Evolutionary conservation across 371 early-diverging fungal genomes (phyloP).

Genomic region (Rhizopus sp.): DNA sequence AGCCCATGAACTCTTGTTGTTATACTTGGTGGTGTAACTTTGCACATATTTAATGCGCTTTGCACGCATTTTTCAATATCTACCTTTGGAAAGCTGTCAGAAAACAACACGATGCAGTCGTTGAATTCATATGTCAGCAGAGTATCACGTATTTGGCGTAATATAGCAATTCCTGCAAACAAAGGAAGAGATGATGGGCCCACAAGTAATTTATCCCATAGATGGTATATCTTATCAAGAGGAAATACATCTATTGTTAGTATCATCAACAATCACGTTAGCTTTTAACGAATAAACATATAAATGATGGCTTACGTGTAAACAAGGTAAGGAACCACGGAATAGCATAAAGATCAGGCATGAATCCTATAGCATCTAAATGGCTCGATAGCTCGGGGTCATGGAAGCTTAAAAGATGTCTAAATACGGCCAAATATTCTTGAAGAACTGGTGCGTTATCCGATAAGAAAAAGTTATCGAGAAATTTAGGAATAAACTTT

Average conservation of each 20-base stretch:
- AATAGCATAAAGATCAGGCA: conserved; percentile 79
- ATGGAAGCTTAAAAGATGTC: conserved; percentile 68
- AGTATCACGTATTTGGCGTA: conserved; percentile 63
- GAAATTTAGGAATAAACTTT: conserved; percentile 65
- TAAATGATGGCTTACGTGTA: conserved; percentile 59
- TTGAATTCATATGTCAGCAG: conserved; percentile 67
- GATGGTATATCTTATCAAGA: conserved; percentile 73
- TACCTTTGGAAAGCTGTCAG: conserved; percentile 69
- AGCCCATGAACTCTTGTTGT: conserved; percentile 27
- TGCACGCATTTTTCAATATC: conserved; percentile 75
- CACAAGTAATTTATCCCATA: conserved; percentile 78
- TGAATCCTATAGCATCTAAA: conserved; percentile 63
- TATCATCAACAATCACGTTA: neutral
- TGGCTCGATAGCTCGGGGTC: conserved; percentile 77
- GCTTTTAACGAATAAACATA: neutral
- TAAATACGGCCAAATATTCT: conserved; percentile 67
- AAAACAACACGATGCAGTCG: conserved; percentile 63
- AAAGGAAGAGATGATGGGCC: conserved; percentile 67
- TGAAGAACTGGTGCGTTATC: conserved; percentile 73
- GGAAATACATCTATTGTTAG: conserved; percentile 69
- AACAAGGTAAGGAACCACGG: conserved; percentile 86
- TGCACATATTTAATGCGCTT: conserved; percentile 67
- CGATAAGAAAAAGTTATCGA: conserved; percentile 67
- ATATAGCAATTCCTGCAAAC: conserved; percentile 72
- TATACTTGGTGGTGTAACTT: conserved; percentile 65